Conservation (phyloP, 2,329 filamentous ascomycete species). For the Leptographium flavum region DNA sequence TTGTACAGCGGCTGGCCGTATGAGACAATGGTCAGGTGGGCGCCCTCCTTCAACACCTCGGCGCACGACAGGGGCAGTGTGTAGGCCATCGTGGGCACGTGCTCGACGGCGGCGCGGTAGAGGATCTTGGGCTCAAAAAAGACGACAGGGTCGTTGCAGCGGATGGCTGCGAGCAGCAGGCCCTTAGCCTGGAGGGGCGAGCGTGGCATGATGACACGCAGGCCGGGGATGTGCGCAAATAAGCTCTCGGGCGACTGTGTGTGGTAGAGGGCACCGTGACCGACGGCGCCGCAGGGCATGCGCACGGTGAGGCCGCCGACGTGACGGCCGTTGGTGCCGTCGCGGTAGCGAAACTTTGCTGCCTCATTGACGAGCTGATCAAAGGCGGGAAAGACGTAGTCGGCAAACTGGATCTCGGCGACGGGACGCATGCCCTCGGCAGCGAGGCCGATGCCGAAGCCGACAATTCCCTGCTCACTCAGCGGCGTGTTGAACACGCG, state of each 20-base stretch:
- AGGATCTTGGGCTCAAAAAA: conserved; percentile 93
- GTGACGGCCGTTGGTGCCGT: conserved; percentile 40
- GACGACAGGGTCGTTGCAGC: conserved; percentile 72
- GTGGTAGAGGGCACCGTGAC: conserved; percentile 78
- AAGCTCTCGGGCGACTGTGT: conserved; percentile 80
- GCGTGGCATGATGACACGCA: conserved; percentile 73
- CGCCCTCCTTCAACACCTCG: conserved; percentile 67
- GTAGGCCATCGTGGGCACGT: conserved; percentile 71
- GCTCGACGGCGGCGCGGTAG: conserved; percentile 82
- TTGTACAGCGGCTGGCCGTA: conserved; percentile 85
- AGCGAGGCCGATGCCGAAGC: conserved; percentile 81
- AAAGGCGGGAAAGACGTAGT: conserved; percentile 87
- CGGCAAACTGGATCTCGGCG: conserved; percentile 90
- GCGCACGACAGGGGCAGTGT: conserved; percentile 76
- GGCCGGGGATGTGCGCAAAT: conserved; percentile 75
- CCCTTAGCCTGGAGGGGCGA: conserved; percentile 84
- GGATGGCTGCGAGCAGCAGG: conserved; percentile 61
- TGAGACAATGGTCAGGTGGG: conserved; percentile 69
- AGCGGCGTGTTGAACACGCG: conserved; percentile 94
- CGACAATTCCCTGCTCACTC: conserved; percentile 85
- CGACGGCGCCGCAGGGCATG: conserved; percentile 83
- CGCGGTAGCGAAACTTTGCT: conserved; percentile 73
- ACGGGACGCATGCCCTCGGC: conserved; percentile 86
- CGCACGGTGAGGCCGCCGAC: conserved; percentile 72
- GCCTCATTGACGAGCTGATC: conserved; percentile 92